Evolutionary conservation across 345 rosid species (phyloP), one percentile per base, ranked within the genome.

Genomic region (Hirschfeldia incana): DNA sequence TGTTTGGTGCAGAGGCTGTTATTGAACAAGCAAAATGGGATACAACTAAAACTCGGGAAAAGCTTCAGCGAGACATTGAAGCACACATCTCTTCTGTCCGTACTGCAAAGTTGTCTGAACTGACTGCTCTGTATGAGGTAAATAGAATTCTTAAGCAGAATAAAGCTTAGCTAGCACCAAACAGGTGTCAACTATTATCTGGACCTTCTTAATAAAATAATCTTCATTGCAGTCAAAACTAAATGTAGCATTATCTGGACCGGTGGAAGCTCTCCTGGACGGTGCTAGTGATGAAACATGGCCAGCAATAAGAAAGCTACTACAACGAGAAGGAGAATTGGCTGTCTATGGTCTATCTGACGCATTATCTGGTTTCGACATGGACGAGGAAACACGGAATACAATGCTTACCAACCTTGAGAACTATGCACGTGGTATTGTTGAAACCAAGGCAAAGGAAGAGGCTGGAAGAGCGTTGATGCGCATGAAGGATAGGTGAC

Each of bases 1-100:
- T 73, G 39, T 69, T 42, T 77, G n/a, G 84, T 81, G 82, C 91
- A 96, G 99, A 89, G 89, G 92, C 91, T 76, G 78, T 88, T 63
- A 83, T 96, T 86, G 88, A 85, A 81, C 91, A 85, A 90, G 97
- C 99, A 80, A 87, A 88, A 6, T 96, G 99, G 99, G 97, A 93
- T 85, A 81, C 91, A 44, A 84, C 92, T 73, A 96, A 90, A 87
- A 84, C 60, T 21, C 83, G 84, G 75, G 98, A 93, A 72, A 92
- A 90, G 81, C 91, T 96, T 83, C 80, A 73, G 74, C 99, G 90
- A 73, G 99, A 93, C 77, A 83, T 96, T 46, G 97, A 96, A 82
- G 92, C 88, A 2, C 97, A 96, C 82, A 81, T 92, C 83, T 87
- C 89, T 77, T 84, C 91, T 58, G 95, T 96, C 69, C 93, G 91